phyloP scores from a whole-genome alignment of 1,284 basidiomycete genomes.

The Ceratobasidium sp. region DNA sequence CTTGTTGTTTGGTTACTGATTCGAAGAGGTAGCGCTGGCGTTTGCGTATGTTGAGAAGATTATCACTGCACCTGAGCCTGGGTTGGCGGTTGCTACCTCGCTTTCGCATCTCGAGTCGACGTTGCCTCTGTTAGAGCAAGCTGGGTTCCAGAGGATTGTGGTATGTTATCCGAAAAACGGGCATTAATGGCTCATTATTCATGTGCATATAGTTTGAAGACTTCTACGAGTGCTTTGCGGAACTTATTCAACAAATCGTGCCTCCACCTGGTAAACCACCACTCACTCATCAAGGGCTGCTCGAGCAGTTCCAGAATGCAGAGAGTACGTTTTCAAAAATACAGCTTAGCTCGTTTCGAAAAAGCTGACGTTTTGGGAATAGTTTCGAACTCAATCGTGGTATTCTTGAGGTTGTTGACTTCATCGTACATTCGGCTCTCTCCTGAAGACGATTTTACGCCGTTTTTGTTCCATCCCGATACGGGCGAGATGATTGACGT shows the following conservation, averaged over 20 bases:
- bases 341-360: not conserved
- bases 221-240: constrained; percentile 68
- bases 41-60: constrained; percentile 76
- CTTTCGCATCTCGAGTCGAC: constrained; percentile 70
- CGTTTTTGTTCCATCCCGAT: constrained; percentile 83
- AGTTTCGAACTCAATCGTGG: constrained; percentile 80
- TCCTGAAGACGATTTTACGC: constrained; percentile 70
- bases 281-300: constrained; percentile 62
- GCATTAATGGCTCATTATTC: not conserved
- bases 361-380: constrained; percentile 6
- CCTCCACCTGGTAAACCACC: constrained; percentile 58
- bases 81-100: constrained; percentile 67
- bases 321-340: constrained; percentile 62
- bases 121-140: constrained; percentile 68
- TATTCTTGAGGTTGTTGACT: constrained; percentile 83
- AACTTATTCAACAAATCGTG: constrained; percentile 63
- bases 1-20: not conserved
- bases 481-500: constrained; percentile 71
- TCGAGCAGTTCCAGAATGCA: constrained; percentile 70
- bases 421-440: constrained; percentile 83
- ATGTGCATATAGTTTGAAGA: constrained; percentile 56
- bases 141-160: constrained; percentile 76
- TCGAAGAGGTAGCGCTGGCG: constrained; percentile 68
- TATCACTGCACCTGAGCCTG: constrained; percentile 63
- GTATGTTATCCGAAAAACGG: constrained; percentile 59